phyloP scores from a whole-genome alignment of 441 rosid species.

The Jatropha podagrica region DNA sequence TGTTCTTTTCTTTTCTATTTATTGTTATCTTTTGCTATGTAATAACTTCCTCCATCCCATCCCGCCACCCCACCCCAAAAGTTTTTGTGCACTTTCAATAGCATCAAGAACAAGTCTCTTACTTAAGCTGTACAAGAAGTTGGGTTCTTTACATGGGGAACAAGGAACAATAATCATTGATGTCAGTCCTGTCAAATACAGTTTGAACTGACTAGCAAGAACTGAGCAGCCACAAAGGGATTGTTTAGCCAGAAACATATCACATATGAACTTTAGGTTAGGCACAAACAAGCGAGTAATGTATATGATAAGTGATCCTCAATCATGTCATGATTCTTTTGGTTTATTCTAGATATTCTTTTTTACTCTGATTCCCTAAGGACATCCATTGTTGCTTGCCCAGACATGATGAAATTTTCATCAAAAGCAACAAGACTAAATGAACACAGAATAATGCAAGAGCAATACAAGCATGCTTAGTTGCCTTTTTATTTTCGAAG shows the following conservation, averaged over 20 bases:
- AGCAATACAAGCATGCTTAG: background rate
- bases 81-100: background rate
- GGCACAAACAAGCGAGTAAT: background rate
- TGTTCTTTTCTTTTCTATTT: background rate
- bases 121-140: background rate
- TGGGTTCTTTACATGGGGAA: background rate
- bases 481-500: conserved; percentile 1
- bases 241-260: background rate
- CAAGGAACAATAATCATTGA: background rate
- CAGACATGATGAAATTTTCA: background rate
- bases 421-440: background rate
- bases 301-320: background rate
- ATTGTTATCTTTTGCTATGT: background rate
- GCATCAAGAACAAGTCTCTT: background rate
- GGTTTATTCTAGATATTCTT: background rate
- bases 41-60: background rate
- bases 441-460: background rate
- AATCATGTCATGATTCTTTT: background rate
- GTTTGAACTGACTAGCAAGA: background rate
- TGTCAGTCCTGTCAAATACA: background rate
- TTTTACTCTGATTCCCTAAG: background rate
- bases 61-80: too few relatives aligned
- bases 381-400: background rate
- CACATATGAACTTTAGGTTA: background rate
- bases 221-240: background rate